Evolutionary conservation across 2,329 filamentous ascomycete genomes (phyloP).

Genomic region (Orbilia quercus): DNA sequence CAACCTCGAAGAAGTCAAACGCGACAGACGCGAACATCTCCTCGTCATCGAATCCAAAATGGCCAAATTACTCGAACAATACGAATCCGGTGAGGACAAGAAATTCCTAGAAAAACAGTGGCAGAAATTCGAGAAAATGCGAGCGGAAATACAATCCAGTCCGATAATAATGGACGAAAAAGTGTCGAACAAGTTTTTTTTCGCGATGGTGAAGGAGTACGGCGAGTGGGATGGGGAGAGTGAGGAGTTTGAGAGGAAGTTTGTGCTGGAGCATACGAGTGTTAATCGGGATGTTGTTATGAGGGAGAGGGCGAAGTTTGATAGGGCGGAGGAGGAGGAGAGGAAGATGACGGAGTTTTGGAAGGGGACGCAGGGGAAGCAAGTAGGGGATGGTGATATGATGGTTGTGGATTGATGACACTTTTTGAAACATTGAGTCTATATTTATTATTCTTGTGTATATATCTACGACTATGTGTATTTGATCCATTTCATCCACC

Average conservation of each 20-base stretch:
- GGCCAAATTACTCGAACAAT: background rate
- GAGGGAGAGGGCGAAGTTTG: slow-evolving; percentile 2
- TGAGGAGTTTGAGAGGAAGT: slow-evolving; percentile 29
- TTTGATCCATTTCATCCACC: too few species aligned
- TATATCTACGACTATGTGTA: too few species aligned
- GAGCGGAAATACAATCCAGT: background rate
- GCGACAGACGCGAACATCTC: slow-evolving; percentile 24
- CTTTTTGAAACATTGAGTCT: background rate
- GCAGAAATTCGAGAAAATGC: background rate
- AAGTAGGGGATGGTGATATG: background rate
- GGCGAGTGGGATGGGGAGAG: slow-evolving; percentile 23
- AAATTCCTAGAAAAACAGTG: slow-evolving; percentile 24
- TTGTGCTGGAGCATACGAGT: slow-evolving; percentile 35
- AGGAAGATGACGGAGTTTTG: background rate
- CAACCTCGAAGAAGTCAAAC: slow-evolving; percentile 43
- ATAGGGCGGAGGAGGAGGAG: background rate
- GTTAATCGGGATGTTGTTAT: slow-evolving; percentile 27
- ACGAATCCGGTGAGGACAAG: background rate
- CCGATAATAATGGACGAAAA: slow-evolving; percentile 29
- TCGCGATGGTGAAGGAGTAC: slow-evolving; percentile 42
- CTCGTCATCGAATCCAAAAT: background rate
- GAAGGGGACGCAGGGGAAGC: background rate
- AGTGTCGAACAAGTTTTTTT: slow-evolving; percentile 41
- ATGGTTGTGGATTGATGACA: slow-evolving; percentile 26
- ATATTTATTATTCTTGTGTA: slow-evolving; percentile 1